Base-by-base conservation (phyloP, 768 basidiomycete species). In the Pulveroboletus sp. region DNA sequence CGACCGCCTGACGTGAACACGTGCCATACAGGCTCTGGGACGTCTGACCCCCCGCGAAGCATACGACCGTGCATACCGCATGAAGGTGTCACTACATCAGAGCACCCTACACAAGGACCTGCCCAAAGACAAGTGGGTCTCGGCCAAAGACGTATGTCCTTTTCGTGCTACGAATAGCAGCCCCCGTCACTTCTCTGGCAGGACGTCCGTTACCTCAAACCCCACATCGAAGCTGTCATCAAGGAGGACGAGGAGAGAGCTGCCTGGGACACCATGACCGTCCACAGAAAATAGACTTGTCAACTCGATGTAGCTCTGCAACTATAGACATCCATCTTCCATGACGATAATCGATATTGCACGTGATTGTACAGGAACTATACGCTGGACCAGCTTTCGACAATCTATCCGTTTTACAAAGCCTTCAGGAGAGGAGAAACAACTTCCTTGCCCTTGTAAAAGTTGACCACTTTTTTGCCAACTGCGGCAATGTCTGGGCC, bases 61-160 rank as follows among this genome's bases (percentile, higher is more conserved):
- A 29, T 97, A 93, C 71, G 94, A 96, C 78, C 90, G 96, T 53
- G 82, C 82, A 49, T 96, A 75, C 80, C 89, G 96, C 54, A 73
- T 94, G 68, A 90, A 92, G 67, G 72, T 83, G n/a, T 86, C 89
- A 22, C 27, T 69, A 16, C 92, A 95, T 47, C 76, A 81, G 47
- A 85, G 85, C 49, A 77, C 92, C 49, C 70, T 89, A 39, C 94
- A 97, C 71, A 76, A 80, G 43, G 76, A 82, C 23, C 78, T 98
- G 16, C 80, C 91, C 51, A 86, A 89, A 68, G 83, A 84, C 17
- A 74, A 92, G 65, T 93, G 91, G 92, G 73, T 78, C 42, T 80
- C 78, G 51, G 72, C 80, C 2, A 78, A 80, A 54, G 86, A 96
- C 71, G 95, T 96, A 61, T 42, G 81, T 50, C 12, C 16, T 49